Conservation (phyloP, 2,329 filamentous ascomycete genomes). For the Colletotrichum echinochloae region DNA sequence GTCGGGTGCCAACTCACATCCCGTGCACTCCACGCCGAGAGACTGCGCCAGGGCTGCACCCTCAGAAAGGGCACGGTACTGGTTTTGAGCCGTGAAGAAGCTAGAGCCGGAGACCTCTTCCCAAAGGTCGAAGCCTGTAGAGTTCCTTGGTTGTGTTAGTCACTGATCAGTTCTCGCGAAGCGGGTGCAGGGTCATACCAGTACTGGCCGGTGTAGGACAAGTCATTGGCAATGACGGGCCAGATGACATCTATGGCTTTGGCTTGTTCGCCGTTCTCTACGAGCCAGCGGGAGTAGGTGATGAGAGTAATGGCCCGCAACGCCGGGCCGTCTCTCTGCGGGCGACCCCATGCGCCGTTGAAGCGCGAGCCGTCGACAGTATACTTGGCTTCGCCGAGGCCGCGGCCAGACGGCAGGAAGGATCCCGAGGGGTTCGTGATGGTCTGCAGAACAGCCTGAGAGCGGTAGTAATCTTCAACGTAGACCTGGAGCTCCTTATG, state of each 20-base stretch:
- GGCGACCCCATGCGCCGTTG: slow-evolving; percentile 67
- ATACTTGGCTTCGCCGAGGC: slow-evolving; percentile 68
- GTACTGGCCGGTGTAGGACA: slow-evolving; percentile 66
- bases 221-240: slow-evolving; percentile 68
- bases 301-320: slow-evolving; percentile 69
- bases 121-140: slow-evolving; percentile 70
- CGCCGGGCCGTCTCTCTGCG: slow-evolving; percentile 70
- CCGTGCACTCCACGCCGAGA: slow-evolving; percentile 61
- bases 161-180: neutral
- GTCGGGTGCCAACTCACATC: slow-evolving; percentile 63
- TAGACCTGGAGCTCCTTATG: slow-evolving; percentile 57
- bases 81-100: slow-evolving; percentile 69
- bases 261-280: slow-evolving; percentile 56
- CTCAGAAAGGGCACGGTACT: slow-evolving; percentile 63
- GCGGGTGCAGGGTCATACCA: slow-evolving; percentile 47
- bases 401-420: slow-evolving; percentile 56
- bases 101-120: slow-evolving; percentile 69
- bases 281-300: slow-evolving; percentile 64
- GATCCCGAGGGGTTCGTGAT: slow-evolving; percentile 65
- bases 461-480: slow-evolving; percentile 64
- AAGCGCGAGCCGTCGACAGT: slow-evolving; percentile 62
- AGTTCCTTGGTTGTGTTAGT: slow-evolving; percentile 50
- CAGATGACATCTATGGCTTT: slow-evolving; percentile 60
- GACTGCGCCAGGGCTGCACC: slow-evolving; percentile 63
- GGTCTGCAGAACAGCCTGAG: slow-evolving; percentile 64